Base-by-base conservation (phyloP, 306 rosid species). In the Cucumis hystrix region DNA sequence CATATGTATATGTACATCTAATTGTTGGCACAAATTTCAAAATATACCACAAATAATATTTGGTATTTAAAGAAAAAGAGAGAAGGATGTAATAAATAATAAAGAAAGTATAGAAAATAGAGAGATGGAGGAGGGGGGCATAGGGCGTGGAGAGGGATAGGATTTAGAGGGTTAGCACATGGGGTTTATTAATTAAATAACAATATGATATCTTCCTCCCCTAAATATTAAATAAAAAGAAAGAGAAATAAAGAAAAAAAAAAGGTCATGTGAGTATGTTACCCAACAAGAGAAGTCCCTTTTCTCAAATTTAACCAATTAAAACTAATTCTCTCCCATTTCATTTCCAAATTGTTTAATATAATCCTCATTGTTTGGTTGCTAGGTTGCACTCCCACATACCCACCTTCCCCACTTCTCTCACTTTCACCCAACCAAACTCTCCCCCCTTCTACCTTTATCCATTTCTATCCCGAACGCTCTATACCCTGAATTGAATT, bases 331-430 rank as follows among this genome's bases (percentile, higher is more conserved):
- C 56, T 51, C 56, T 51, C n/a, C 56, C 56, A 51, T 51, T 51
- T n/a, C 56, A 33, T 33, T 33, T 33, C 0, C 37, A 33, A 15
- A 10, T 6, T 20, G 58, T 40, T 69, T 69, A 45, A 23, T 23
- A 23, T 23, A 23, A 69, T 69, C 74, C 56, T 20, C 57, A 2
- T 70, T 70, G 75, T 12, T 70, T 70, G 75, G 58, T 70, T 70
- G 75, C 75, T 70, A 13, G 58, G 75, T 70, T 70, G 58, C 75
- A 70, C 13, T 1, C 75, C 75, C 75, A 70, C 39, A 7, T 43
- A 70, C 7, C 59, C 59, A 55, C 41, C 20, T 69, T n/a, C 37
- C 75, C 75, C 57, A 69, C 75, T 17, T 11, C 10, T 68, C 49
- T 41, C 14, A 37, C 55, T 40, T 9, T 41, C 49, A 37, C 54